Percentiles rank a stretch among this genome's conserved stretches.
Conservation (phyloP, 345 rosid genomes). For the Acer campestre region DNA sequence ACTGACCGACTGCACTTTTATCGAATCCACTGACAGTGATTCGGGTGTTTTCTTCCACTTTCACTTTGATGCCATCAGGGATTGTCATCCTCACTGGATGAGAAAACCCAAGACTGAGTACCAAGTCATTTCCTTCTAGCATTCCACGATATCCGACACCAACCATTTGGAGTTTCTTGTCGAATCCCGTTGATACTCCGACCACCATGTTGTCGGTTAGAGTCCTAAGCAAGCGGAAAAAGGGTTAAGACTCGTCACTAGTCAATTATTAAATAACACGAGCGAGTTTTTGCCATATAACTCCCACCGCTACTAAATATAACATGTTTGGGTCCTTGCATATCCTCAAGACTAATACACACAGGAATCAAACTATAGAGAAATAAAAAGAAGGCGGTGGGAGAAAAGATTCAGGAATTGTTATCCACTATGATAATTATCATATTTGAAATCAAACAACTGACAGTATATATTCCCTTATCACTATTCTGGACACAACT, state of each 20-base stretch:
- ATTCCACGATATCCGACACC: conserved; percentile 94
- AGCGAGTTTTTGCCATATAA: background rate
- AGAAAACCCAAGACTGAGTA: conserved; percentile 84
- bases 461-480: background rate
- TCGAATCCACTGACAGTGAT: conserved; percentile 75
- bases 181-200: conserved; percentile 98
- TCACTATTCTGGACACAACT: too few relatives aligned
- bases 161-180: conserved; percentile 78
- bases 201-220: conserved; percentile 93
- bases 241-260: background rate
- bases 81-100: conserved; percentile 90
- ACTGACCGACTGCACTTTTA: conserved; percentile 73
- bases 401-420: background rate
- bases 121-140: conserved; percentile 80
- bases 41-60: conserved; percentile 87
- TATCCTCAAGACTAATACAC: background rate
- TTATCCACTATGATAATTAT: background rate
- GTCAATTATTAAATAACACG: conserved; percentile 6
- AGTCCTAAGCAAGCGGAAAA: conserved; percentile 47
- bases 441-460: background rate
- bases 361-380: background rate
- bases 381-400: background rate
- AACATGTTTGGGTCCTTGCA: background rate
- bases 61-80: conserved; percentile 69
- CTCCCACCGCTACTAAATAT: background rate